Base-by-base conservation (phyloP, 2,329 filamentous ascomycete genomes). In the Nemania diffusa region DNA sequence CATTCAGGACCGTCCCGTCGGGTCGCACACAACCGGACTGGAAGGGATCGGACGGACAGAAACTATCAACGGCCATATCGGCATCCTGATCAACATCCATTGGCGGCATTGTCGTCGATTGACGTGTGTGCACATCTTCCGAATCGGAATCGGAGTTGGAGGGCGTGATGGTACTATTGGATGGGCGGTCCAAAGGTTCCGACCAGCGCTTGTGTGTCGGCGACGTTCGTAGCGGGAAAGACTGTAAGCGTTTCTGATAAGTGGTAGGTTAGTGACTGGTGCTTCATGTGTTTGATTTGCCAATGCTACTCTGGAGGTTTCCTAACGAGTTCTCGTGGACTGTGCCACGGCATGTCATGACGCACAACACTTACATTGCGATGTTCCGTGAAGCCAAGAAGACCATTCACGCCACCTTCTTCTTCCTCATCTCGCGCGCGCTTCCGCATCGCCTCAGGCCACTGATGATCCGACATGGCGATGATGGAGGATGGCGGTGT, bases 221-320 rank as follows among this genome's bases (percentile, higher is more conserved):
- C 32, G 83, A 83, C 9, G 80, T 81, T 65, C 84, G 82, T 15
- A 87, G 75, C 13, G 85, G 85, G 4, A 87, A 81, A 51, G 83
- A 82, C 64, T 87, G 85, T 17, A 87, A 69, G 44, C 85, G 84
- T 84, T 88, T 88, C 85, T 87, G 60, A 15, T 57, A 42, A 15
- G 24, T 32, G 24, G 58, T 62, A 40, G 67, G 60, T 46, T 20
- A 58, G 46, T 34, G 32, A 34, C 5, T 34, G 11, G 5, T 40
- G 11, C 11, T 40, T 13, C 34, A 7, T 40, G 34, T 40, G 9
- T 15, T 40, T 15, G 11, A 40, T 7, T 40, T 40, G 11, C 34
- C 34, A 15, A 40, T 15, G 34, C 34, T 40, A 13, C 34, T 7
- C 34, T 27, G 17, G 29, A 37, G 34, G 27, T 42, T n/a, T 17